A percentile compares a stretch with the other conserved stretches of the same genome.
Evolutionary conservation across 2,329 filamentous ascomycete genomes (phyloP).

Genomic region (Paracoccidioides brasiliensis): DNA sequence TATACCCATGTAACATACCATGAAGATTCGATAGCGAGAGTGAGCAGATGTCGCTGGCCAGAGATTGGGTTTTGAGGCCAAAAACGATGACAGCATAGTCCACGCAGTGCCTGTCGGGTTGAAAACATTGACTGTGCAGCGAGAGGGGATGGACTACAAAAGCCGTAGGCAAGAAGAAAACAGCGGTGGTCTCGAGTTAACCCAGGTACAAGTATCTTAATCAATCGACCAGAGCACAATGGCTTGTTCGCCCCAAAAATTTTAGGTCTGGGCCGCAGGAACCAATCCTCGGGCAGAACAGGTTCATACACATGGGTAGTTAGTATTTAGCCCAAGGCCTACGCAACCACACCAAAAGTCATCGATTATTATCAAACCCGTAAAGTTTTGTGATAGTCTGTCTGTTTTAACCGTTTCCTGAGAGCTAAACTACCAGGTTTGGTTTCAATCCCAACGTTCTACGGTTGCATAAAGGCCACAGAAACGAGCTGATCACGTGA

Average conservation of each 20-base stretch:
- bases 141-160: not conserved
- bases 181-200: not conserved
- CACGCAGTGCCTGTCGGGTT: not conserved
- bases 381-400: not conserved
- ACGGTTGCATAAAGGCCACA: too few species aligned
- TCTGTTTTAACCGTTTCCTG: too few species aligned
- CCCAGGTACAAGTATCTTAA: not conserved
- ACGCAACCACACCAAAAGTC: too few species aligned
- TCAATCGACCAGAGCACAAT: too few species aligned
- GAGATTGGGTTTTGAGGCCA: not conserved
- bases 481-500: too few species aligned
- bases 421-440: too few species aligned
- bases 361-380: not conserved
- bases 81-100: slow-evolving; percentile 1
- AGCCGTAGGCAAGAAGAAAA: not conserved
- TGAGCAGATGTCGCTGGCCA: slow-evolving; percentile 9
- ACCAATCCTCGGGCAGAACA: not conserved
- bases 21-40: slow-evolving; percentile 66
- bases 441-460: too few species aligned
- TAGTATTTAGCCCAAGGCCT: too few species aligned
- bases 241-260: not conserved
- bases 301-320: not conserved
- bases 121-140: not conserved
- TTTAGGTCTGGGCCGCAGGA: not conserved
- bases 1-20: slow-evolving; percentile 25